These are phyloP conservation scores for Plenodomus biglobosus DNA, from an alignment of 2,329 filamentous ascomycete genomes.

Conservation along the genomic window DNA sequence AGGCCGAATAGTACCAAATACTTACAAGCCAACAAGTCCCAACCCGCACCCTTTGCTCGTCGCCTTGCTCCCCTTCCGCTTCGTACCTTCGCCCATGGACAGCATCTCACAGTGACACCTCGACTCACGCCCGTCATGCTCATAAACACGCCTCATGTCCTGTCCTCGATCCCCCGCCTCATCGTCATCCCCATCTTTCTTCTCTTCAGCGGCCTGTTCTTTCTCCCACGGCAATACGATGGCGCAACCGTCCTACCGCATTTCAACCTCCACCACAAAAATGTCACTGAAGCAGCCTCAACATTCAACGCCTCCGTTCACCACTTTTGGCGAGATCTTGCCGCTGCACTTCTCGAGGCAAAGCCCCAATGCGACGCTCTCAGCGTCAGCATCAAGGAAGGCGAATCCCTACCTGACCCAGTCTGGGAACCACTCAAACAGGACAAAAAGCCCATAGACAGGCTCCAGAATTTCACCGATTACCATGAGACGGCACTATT, in stretches of 20 bases:
- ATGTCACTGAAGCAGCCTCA: constrained; percentile 16
- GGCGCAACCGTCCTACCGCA: constrained; percentile 1
- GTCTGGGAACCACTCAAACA: constrained; percentile 10
- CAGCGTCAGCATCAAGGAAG: constrained; percentile 10
- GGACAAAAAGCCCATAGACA: constrained; percentile 9
- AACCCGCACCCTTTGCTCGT: neutral
- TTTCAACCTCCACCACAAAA: constrained; percentile 3
- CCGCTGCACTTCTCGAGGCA: constrained; percentile 12
- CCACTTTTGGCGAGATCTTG: constrained; percentile 20
- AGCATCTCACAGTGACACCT: neutral
- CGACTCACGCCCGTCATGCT: constrained; percentile 11
- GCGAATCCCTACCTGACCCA: constrained; percentile 2
- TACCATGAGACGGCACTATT: constrained; percentile 22
- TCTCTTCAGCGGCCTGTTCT: constrained; percentile 11
- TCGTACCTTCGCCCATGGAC: constrained; percentile 1
- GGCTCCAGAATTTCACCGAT: constrained; percentile 19
- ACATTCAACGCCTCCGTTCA: constrained; percentile 14
- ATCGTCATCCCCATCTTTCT: constrained; percentile 14
- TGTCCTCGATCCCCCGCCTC: constrained; percentile 14
- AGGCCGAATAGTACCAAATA: neutral
- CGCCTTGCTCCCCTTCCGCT: neutral
- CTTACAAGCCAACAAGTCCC: neutral
- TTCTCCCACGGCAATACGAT: constrained; percentile 11
- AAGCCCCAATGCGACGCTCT: constrained; percentile 18
- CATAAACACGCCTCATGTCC: constrained; percentile 10